These are phyloP conservation scores for Spiraea crenata DNA, from an alignment of 331 rosid genomes.

Conservation along the genomic window DNA sequence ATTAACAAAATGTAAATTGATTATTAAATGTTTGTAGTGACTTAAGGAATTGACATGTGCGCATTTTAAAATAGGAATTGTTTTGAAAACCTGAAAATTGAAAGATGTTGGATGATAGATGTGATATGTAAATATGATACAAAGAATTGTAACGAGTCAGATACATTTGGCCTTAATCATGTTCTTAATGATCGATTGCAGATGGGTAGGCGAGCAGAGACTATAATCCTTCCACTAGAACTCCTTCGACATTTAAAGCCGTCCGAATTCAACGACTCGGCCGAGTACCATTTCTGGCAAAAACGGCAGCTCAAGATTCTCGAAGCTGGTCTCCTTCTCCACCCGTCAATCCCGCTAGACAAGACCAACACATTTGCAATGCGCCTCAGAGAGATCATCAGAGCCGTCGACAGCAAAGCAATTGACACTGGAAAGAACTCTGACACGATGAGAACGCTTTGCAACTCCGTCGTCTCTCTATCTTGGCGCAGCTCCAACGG, in stretches of 20 bases:
- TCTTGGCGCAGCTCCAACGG: slow-evolving; percentile 83
- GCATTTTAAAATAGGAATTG: too few relatives aligned
- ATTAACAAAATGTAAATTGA: neutral
- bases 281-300: slow-evolving; percentile 87
- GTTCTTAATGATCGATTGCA: slow-evolving; percentile 14
- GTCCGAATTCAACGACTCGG: slow-evolving; percentile 75
- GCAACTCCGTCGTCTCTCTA: slow-evolving; percentile 81
- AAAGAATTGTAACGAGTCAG: too few relatives aligned
- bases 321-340: slow-evolving; percentile 67
- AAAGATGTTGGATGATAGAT: too few relatives aligned
- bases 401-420: slow-evolving; percentile 36
- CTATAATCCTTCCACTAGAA: slow-evolving; percentile 89
- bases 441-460: slow-evolving; percentile 81
- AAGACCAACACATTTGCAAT: slow-evolving; percentile 56
- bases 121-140: too few relatives aligned
- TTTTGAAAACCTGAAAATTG: too few relatives aligned
- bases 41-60: neutral
- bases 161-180: neutral
- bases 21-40: neutral
- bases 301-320: slow-evolving; percentile 75
- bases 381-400: slow-evolving; percentile 72
- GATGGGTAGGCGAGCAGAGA: slow-evolving; percentile 88
- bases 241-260: slow-evolving; percentile 79
- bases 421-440: slow-evolving; percentile 78
- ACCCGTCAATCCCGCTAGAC: slow-evolving; percentile 63